Base-by-base conservation (phyloP, 2,329 filamentous ascomycete genomes). In the Rhexocercosporidium sp. region DNA sequence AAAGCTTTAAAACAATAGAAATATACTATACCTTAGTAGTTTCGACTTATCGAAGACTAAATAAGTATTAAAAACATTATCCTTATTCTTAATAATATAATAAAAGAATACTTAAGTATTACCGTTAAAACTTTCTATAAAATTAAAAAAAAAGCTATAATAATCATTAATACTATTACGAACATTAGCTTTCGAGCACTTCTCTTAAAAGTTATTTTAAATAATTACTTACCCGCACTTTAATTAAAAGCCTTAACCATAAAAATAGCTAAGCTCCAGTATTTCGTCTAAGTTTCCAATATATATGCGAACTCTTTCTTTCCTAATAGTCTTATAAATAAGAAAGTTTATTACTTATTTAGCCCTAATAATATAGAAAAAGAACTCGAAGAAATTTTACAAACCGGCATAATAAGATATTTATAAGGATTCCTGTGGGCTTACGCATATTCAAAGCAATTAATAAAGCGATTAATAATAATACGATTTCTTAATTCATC, bases 31-130 rank as follows among this genome's bases (percentile, higher is more conserved):
- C 56, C 62, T 57, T 14, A 68, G 44, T 31, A 65, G 31, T 62
- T 12, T 37, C 39, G 41, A 54, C n/a, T 22, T 54, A 49, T 64
- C 34, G 16, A 66, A 51, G 59, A 64, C 29, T 16, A 25, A 18
- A 64, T 66, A 44, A 63, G 22, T 18, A 18, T 27, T 18, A 46
- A 53, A 66, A 59, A 66, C 1, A 49, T 64, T 60, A 37, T 66
- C 51, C 59, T 69, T 69, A 29, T 69, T 66, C 59, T 34, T 4
- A 54, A 59, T 39, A 41, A 69, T 25, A 64, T 69, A 46, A 66
- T 44, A 54, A 60, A 66, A 47, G 14, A 59, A 11, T 20, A 29
- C 27, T 69, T 64, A 47, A 29, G 64, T 34, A 69, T 69, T 51
- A n/a, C n/a, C n/a, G n/a, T n/a, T 41, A 34, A 59, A 63, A 59